phyloP scores from a whole-genome alignment of 805 yeast species.

The Wickerhamomyces subpelliculosus region DNA sequence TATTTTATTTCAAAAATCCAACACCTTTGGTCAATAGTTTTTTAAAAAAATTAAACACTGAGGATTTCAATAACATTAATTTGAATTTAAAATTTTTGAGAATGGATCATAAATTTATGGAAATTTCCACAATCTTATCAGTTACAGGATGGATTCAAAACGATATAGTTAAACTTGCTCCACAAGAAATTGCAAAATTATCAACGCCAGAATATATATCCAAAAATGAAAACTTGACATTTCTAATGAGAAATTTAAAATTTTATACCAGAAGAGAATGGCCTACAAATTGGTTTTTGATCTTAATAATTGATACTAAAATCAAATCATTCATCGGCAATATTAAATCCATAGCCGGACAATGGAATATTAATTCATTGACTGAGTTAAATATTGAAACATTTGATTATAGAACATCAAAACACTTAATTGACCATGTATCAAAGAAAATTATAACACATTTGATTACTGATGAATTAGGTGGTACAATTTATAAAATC shows the following conservation, averaged over 20 bases:
- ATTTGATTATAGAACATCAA: constrained; percentile 21
- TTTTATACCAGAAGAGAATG: constrained; percentile 28
- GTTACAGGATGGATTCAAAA: constrained; percentile 68
- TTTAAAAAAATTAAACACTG: constrained; percentile 19
- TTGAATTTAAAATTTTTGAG: constrained; percentile 14
- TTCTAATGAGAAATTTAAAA: constrained; percentile 19
- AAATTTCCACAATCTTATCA: constrained; percentile 46
- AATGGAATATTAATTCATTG: constrained; percentile 12
- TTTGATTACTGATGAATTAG: constrained; percentile 10
- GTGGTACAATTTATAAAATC: constrained; percentile 4
- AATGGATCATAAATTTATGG: constrained; percentile 24
- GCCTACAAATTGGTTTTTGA: constrained; percentile 33
- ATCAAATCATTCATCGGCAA: constrained; percentile 29
- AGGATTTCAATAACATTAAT: constrained; percentile 19
- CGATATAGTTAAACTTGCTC: constrained; percentile 42
- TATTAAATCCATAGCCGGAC: constrained; percentile 16
- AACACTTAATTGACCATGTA: constrained; percentile 6
- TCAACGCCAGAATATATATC: constrained; percentile 4
- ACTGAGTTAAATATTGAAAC: constrained; percentile 9
- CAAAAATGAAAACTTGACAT: neutral
- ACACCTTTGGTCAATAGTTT: constrained; percentile 24
- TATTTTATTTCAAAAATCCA: constrained; percentile 38
- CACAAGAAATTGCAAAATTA: constrained; percentile 36
- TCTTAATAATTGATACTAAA: constrained; percentile 23
- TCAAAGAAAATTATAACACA: constrained; percentile 14